Conservation (phyloP, 2,329 filamentous ascomycete genomes). For the Paradendryphiella salina region DNA sequence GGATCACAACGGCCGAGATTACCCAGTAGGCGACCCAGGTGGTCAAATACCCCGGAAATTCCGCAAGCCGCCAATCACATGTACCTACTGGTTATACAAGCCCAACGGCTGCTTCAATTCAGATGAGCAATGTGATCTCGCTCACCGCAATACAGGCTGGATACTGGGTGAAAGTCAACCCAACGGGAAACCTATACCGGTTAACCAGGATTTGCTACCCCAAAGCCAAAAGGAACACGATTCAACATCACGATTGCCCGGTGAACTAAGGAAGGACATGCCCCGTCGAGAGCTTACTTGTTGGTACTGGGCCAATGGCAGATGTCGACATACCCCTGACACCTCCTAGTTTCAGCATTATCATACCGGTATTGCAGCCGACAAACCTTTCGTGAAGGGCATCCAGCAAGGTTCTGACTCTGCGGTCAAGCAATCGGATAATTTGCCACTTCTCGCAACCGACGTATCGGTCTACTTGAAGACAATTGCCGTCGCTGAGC, state of each 20-base stretch:
- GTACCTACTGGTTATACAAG: slow-evolving; percentile 29
- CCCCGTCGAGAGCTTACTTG: slow-evolving; percentile 22
- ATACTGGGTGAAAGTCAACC: not conserved
- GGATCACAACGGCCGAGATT: slow-evolving; percentile 22
- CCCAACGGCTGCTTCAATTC: slow-evolving; percentile 22
- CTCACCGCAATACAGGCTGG: slow-evolving; percentile 40
- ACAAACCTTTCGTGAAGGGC: not conserved
- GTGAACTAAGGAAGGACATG: not conserved
- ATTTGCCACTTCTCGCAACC: no score
- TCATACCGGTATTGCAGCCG: slow-evolving; percentile 20
- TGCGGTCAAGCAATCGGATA: not conserved
- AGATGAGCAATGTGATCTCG: slow-evolving; percentile 30
- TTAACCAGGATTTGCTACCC: slow-evolving; percentile 14
- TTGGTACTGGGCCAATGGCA: slow-evolving; percentile 21
- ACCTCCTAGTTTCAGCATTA: slow-evolving; percentile 20
- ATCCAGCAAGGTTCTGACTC: not conserved
- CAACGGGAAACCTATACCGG: slow-evolving; percentile 1
- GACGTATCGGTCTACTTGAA: not conserved
- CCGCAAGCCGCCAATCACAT: slow-evolving; percentile 33
- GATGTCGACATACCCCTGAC: slow-evolving; percentile 11
- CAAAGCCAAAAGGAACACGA: not conserved
- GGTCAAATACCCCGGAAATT: slow-evolving; percentile 35
- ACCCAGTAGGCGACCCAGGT: slow-evolving; percentile 18
- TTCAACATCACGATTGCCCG: not conserved
- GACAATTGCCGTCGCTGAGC: not conserved